Percentiles rank a stretch among this genome's conserved stretches.
Conservation (phyloP, 1,139 yeast species). For the Saccharomycopsis hybrid region DNA sequence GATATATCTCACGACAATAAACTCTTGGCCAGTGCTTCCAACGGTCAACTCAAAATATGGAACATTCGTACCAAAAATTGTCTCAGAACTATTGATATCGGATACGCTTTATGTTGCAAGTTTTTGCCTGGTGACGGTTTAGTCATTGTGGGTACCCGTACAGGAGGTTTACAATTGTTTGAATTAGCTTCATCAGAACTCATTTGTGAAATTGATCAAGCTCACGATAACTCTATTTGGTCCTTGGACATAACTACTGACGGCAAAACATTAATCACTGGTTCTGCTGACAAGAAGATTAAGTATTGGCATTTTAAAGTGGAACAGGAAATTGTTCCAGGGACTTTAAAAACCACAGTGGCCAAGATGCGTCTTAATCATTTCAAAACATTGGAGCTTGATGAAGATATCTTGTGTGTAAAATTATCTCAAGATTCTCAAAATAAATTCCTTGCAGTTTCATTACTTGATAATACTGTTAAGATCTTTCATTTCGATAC, state of each 20-base stretch:
- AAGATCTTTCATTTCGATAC: conserved; percentile 87
- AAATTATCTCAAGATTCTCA: conserved; percentile 65
- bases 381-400: conserved; percentile 72
- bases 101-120: conserved; percentile 74
- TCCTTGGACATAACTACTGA: conserved; percentile 80
- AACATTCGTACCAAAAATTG: conserved; percentile 69
- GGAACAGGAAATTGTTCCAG: conserved; percentile 61
- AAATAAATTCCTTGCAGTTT: conserved; percentile 67
- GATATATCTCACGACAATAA: conserved; percentile 78
- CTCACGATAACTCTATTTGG: conserved; percentile 89
- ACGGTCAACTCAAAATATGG: conserved; percentile 87
- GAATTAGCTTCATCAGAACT: conserved; percentile 80
- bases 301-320: conserved; percentile 85
- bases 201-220: conserved; percentile 61
- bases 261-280: conserved; percentile 81
- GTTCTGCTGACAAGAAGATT: conserved; percentile 87
- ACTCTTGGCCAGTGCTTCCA: conserved; percentile 82
- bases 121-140: conserved; percentile 90
- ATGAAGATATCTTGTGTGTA: conserved; percentile 79
- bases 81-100: conserved; percentile 81
- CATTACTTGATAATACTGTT: conserved; percentile 86
- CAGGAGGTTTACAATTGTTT: conserved; percentile 76
- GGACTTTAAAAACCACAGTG: conserved; percentile 46
- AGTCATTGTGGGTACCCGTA: conserved; percentile 84
- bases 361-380: conserved; percentile 59